These are phyloP conservation scores for Arachnopeziza araneosa DNA, from an alignment of 2,329 filamentous ascomycete genomes.

Conservation along the genomic window DNA sequence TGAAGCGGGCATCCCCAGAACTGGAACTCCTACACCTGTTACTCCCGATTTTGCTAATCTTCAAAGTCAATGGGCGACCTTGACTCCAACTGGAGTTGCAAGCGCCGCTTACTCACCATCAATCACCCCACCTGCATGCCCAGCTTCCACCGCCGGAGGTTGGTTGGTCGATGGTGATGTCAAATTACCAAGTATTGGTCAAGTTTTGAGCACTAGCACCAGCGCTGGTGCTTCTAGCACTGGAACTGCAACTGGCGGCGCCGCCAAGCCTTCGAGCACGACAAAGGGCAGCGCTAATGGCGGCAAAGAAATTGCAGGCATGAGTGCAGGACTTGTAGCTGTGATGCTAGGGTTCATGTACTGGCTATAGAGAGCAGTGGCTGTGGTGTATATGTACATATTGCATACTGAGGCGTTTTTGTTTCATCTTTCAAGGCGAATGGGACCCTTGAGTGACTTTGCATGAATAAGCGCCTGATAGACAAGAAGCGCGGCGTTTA, in stretches of 20 bases:
- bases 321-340: slow-evolving; percentile 42
- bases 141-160: slow-evolving; percentile 59
- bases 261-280: slow-evolving; percentile 29
- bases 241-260: slow-evolving; percentile 14
- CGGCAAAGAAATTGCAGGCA: slow-evolving; percentile 43
- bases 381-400: slow-evolving; percentile 11
- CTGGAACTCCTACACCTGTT: slow-evolving; percentile 61
- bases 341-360: slow-evolving; percentile 49
- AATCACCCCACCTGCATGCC: slow-evolving; percentile 62
- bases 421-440: neutral
- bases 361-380: slow-evolving; percentile 37
- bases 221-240: slow-evolving; percentile 28
- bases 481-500: slow-evolving; percentile 21
- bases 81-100: slow-evolving; percentile 59
- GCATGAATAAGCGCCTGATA: slow-evolving; percentile 18
- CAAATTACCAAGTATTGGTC: slow-evolving; percentile 51
- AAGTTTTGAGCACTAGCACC: slow-evolving; percentile 12
- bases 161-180: slow-evolving; percentile 71
- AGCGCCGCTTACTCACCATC: slow-evolving; percentile 57
- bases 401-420: neutral
- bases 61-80: slow-evolving; percentile 66
- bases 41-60: slow-evolving; percentile 74
- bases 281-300: slow-evolving; percentile 39
- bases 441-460: neutral
- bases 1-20: neutral